These are phyloP conservation scores for Lodderomyces margitis DNA, from an alignment of 1,139 yeast species.

Conservation along the genomic window DNA sequence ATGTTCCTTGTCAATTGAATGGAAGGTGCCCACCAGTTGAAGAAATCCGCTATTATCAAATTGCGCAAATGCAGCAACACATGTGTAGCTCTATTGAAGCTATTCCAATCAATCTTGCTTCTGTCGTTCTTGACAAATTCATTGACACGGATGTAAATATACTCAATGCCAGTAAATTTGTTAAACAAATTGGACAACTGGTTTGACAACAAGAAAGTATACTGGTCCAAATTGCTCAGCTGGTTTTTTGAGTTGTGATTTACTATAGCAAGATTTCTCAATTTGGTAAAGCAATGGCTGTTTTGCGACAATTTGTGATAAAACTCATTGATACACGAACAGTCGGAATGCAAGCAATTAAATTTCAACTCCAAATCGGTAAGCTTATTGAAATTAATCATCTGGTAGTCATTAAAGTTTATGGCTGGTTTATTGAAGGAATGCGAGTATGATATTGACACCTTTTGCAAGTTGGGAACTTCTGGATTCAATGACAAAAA, in stretches of 20 bases:
- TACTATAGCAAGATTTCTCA: constrained; percentile 11
- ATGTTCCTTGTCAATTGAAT: constrained; percentile 8
- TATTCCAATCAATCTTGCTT: constrained; percentile 12
- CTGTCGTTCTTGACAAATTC: constrained; percentile 9
- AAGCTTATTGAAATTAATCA: constrained; percentile 12
- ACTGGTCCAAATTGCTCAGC: constrained; percentile 12
- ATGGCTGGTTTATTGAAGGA: constrained; percentile 12
- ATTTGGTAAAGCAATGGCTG: constrained; percentile 10
- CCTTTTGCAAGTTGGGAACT: constrained; percentile 11
- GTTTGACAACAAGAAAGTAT: constrained; percentile 10
- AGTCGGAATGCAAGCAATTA: constrained; percentile 15
- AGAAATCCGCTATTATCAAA: constrained; percentile 14
- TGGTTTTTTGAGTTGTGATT: constrained; percentile 15
- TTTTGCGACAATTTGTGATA: constrained; percentile 12
- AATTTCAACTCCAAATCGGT: constrained; percentile 14
- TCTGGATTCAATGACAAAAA: constrained; percentile 9
- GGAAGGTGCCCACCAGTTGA: constrained; percentile 16
- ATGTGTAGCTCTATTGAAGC: constrained; percentile 5
- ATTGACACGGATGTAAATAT: constrained; percentile 7
- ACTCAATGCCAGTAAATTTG: constrained; percentile 11
- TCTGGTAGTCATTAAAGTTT: constrained; percentile 5
- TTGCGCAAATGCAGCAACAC: constrained; percentile 5
- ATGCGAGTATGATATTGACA: constrained; percentile 14
- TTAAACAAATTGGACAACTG: constrained; percentile 10
- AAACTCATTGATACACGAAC: constrained; percentile 14